phyloP scores from a whole-genome alignment of 176 grass and related monocot genomes.

The Oryza brachyantha region DNA sequence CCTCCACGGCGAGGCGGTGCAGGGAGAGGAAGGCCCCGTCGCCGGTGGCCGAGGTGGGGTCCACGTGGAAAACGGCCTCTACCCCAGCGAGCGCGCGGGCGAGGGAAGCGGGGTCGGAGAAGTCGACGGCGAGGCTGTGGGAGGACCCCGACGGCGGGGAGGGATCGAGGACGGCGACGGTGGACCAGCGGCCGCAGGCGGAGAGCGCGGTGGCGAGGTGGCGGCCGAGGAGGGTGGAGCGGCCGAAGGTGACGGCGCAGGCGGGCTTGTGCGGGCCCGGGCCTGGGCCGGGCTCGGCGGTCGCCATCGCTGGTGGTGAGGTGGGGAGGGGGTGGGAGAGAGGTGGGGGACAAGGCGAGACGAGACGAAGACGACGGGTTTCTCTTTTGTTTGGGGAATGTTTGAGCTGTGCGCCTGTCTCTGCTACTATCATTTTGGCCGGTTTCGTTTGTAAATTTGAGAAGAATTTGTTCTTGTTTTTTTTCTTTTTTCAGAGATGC shows the following conservation, averaged over 20 bases:
- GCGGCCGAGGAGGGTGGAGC: constrained; percentile 58
- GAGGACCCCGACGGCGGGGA: background rate
- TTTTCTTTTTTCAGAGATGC: background rate
- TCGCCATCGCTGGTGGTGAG: constrained; percentile 55
- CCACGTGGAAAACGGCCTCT: constrained; percentile 76
- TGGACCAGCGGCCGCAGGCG: constrained; percentile 50
- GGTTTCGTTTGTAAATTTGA: background rate
- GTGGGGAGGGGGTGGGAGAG: background rate
- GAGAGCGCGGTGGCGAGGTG: constrained; percentile 60
- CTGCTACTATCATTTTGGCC: background rate
- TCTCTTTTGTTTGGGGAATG: constrained; percentile 22
- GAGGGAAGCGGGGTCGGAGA: constrained; percentile 36
- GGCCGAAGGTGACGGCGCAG: constrained; percentile 72
- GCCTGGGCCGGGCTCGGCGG: constrained; percentile 26
- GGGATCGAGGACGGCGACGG: constrained; percentile 53
- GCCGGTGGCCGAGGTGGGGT: constrained; percentile 33
- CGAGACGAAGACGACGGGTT: constrained; percentile 7
- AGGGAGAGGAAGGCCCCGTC: constrained; percentile 49
- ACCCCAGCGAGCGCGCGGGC: constrained; percentile 37
- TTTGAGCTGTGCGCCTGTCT: background rate
- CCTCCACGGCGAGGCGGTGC: constrained; percentile 51
- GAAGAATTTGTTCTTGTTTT: background rate
- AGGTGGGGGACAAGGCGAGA: constrained; percentile 7
- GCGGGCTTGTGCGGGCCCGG: constrained; percentile 15
- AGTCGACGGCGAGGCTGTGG: constrained; percentile 40